These are phyloP conservation scores for Metroxylon sagu DNA, from an alignment of 176 grass and related monocot genomes.

Conservation along the genomic window DNA sequence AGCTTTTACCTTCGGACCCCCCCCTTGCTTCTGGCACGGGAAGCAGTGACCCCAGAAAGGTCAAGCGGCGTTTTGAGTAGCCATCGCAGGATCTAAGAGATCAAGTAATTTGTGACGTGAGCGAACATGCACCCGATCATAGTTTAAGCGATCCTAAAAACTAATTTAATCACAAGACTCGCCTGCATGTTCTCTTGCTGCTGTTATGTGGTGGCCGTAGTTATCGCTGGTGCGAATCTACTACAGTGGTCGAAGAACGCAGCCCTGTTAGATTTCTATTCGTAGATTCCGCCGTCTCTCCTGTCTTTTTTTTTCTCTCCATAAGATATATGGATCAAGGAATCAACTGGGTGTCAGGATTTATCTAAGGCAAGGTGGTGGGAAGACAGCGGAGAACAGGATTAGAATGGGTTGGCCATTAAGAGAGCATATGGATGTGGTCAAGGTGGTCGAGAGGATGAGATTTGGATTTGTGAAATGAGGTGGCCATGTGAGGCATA, in stretches of 20 bases:
- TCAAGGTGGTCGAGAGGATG: too few relatives aligned
- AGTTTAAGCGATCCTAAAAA: not conserved
- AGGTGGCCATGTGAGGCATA: too few relatives aligned
- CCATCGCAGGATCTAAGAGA: not conserved
- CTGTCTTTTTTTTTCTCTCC: not conserved
- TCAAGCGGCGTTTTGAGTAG: not conserved
- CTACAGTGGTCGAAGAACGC: slow-evolving; percentile 1
- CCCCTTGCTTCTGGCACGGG: too few relatives aligned
- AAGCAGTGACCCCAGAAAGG: not conserved
- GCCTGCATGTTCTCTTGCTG: slow-evolving; percentile 9
- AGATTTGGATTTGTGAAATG: too few relatives aligned
- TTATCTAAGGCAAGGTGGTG: not conserved
- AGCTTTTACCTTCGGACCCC: too few relatives aligned
- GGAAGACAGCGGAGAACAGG: not conserved
- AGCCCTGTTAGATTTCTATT: not conserved
- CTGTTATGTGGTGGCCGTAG: not conserved
- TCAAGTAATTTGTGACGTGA: not conserved
- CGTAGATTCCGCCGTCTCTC: too few relatives aligned
- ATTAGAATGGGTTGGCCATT: not conserved
- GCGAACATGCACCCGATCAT: slow-evolving; percentile 1
- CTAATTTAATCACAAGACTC: not conserved
- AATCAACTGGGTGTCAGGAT: not conserved
- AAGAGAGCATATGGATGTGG: too few relatives aligned
- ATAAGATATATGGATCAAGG: not conserved
- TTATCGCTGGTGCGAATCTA: too few relatives aligned